A percentile compares a stretch with the other conserved stretches of the same genome.
phyloP scores from a whole-genome alignment of 208 protist species.

The Tritrichomonas musculus region DNA sequence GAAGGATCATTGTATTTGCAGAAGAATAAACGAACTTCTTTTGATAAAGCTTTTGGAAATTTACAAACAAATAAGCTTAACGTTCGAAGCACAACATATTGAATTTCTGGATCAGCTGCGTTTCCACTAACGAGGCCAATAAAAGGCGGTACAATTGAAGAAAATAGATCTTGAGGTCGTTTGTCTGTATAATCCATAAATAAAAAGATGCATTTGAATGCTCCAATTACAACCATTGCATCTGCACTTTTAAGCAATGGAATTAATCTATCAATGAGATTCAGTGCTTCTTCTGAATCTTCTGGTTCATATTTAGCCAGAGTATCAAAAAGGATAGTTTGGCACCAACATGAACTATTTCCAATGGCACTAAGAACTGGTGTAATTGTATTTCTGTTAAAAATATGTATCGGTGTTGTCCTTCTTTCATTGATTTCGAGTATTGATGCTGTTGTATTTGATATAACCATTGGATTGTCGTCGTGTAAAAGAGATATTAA shows the following conservation, averaged over 20 bases:
- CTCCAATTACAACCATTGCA: constrained; percentile 85
- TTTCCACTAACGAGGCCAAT: constrained; percentile 67
- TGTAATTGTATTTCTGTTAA: constrained; percentile 69
- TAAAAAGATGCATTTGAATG: constrained; percentile 79
- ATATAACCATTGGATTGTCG: constrained; percentile 84
- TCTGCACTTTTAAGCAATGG: constrained; percentile 89
- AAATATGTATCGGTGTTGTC: constrained; percentile 52
- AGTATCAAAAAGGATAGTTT: constrained; percentile 91
- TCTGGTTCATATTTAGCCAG: constrained; percentile 60
- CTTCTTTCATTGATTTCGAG: constrained; percentile 72
- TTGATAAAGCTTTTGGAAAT: constrained; percentile 50
- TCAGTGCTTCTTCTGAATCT: constrained; percentile 62
- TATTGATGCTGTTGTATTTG: constrained; percentile 82
- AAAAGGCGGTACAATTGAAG: constrained; percentile 80
- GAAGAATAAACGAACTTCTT: constrained; percentile 78
- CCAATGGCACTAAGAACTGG: constrained; percentile 85
- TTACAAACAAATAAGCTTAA: constrained; percentile 93
- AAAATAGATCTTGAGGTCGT: constrained; percentile 55
- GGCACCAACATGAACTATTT: constrained; percentile 92
- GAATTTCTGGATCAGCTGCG: constrained; percentile 78
- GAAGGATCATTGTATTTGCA: constrained; percentile 93
- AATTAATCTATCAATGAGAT: constrained; percentile 78
- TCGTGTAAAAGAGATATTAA: constrained; percentile 77
- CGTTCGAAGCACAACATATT: constrained; percentile 95
- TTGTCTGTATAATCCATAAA: constrained; percentile 60